Evolutionary conservation across 345 rosid species (phyloP), one percentile per base, ranked within the genome.

Genomic region (Aegle marmelos): DNA sequence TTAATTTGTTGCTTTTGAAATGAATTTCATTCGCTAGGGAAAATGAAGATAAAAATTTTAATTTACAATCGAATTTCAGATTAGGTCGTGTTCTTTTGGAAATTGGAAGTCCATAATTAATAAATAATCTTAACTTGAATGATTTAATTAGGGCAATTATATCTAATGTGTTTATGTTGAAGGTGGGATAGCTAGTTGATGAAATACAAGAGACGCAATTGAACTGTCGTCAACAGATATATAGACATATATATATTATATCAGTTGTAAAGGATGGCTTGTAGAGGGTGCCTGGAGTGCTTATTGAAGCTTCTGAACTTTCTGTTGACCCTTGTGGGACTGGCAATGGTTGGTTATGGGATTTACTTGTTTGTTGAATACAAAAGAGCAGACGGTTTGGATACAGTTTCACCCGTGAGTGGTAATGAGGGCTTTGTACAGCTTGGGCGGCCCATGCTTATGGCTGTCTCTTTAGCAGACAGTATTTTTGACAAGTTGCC

Each of bases 341-440:
- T 94, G 82, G 87, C 95, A 22, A 96, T 96, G 91, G 86, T 92
- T 81, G 97, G 99, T 25, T 96, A 90, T 82, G 99, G 99, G 72
- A 92, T 96, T 80, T 96, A 96, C 89, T 89, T 96, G 88, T 92
- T 94, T 66, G 92, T 96, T 36, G 87, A 88, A 87, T 96, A 89
- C 79, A 82, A 83, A 83, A 83, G 78, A 41, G 89, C 88, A 0
- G 50, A 48, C 0, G 77, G 88, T 9, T 88, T 79, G 28, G 72
- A 67, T 76, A 62, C 75, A 3, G 73, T 85, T 50, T 71, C 73
- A 16, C 81, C 91, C 41, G 59, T 45, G 9, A 80, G 75, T 68
- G 83, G 75, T 25, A 84, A 84, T 71, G 70, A 76, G 30, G 73
- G 71, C 74, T 77, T 85, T 76, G n/a, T 86, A 14, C 91, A 90